Evolutionary conservation across 495 filamentous ascomycete species (phyloP), one percentile per base, ranked within the genome.

Genomic region (Penicillium maclennaniae): DNA sequence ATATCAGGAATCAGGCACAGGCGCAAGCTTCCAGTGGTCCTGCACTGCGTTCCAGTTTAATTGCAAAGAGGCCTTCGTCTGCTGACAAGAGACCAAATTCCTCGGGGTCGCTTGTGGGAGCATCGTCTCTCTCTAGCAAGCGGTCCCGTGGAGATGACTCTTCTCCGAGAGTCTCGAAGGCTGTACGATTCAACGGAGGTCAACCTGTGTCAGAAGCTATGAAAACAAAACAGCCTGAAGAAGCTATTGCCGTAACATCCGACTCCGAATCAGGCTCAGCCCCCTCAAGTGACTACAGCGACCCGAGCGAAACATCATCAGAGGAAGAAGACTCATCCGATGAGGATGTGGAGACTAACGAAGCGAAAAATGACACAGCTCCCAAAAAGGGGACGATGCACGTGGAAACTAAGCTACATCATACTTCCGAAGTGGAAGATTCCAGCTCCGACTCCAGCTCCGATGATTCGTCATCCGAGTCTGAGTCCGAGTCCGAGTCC

Each of bases 101-200:
- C 31, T 47, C 52, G 45, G 53, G 55, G 14, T 67, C 63, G 12
- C 2, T 62, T 2, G 45, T 50, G 2, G 58, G 58, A 7, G 49
- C 55, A 9, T 67, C 63, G 2, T 66, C 67, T 31, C 54, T 59
- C 48, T 69, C 67, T 19, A 62, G 56, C 44, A 66, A 66, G 49
- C 55, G 56, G 3, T 66, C 65, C 37, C 60, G 58, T 17, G 60
- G 36, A 7, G 53, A 56, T 8, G 62, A 64, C 40, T 50, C 45
- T 10, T 65, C 69, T 1, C 66, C 61, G 12, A 58, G 64, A 19
- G 52, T 56, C 20, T 66, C 72, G 0, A 75, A 75, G 52, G 61
- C 62, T 15, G 72, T 75, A 17, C 54, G 63, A 34, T 75, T 75
- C 39, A 58, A 59, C 10, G 62, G 53, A 12, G 52, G 54, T 43